Evolutionary conservation across 208 protist genomes (phyloP).

Genomic region (Leishmania tropica): DNA sequence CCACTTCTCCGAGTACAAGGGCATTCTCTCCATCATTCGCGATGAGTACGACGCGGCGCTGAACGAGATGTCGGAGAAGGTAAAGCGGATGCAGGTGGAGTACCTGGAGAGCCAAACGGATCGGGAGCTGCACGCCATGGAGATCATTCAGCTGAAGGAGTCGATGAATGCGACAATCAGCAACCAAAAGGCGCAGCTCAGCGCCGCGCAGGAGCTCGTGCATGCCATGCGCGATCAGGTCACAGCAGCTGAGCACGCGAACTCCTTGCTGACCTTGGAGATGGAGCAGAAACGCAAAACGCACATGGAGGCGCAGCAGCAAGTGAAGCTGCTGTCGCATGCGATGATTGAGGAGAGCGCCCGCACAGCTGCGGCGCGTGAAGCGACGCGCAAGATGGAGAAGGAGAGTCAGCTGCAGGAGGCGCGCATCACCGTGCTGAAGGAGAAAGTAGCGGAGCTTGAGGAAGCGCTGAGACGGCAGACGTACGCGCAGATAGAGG

Average conservation of each 20-base stretch:
- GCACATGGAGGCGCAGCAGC: conserved; percentile 59
- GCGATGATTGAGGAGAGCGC: conserved; percentile 76
- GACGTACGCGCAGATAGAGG: conserved; percentile 27
- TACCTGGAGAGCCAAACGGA: conserved; percentile 79
- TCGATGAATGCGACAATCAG: conserved; percentile 79
- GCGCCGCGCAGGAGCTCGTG: conserved; percentile 66
- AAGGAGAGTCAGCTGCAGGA: conserved; percentile 69
- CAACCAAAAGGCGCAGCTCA: conserved; percentile 83
- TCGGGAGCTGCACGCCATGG: conserved; percentile 74
- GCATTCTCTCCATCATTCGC: conserved; percentile 72
- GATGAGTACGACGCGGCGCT: conserved; percentile 87
- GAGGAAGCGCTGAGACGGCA: conserved; percentile 53
- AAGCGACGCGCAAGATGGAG: conserved; percentile 42
- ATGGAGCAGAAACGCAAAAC: conserved; percentile 57
- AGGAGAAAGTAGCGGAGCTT: conserved; percentile 64
- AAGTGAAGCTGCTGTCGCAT: conserved; percentile 69
- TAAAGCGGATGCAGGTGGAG: conserved; percentile 50
- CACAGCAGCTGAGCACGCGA: conserved; percentile 69
- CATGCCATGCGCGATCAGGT: conserved; percentile 81
- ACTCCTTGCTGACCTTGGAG: conserved; percentile 47
- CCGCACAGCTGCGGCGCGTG: conserved; percentile 54
- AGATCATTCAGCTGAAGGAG: conserved; percentile 80
- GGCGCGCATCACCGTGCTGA: conserved; percentile 63
- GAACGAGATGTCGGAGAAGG: conserved; percentile 50
- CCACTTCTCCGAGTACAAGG: conserved; percentile 84